phyloP scores from a whole-genome alignment of 2,329 filamentous ascomycete species.

The Diplocarpon rosae region DNA sequence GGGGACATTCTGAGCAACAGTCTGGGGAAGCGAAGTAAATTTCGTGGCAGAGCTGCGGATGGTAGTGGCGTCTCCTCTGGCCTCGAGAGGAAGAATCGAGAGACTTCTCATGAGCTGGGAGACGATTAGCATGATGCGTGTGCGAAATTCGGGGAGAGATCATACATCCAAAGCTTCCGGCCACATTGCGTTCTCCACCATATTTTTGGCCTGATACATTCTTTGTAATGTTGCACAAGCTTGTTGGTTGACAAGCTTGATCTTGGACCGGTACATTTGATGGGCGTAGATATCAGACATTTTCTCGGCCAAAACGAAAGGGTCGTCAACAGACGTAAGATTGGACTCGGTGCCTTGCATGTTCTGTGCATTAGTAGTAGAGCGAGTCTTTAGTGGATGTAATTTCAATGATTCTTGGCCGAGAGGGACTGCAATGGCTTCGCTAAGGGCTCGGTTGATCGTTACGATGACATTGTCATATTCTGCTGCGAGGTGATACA shows the following conservation, averaged over 20 bases:
- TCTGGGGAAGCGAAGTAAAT: slow-evolving; percentile 67
- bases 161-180: slow-evolving; percentile 54
- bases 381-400: slow-evolving; percentile 38
- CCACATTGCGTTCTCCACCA: slow-evolving; percentile 48
- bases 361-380: slow-evolving; percentile 8
- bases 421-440: slow-evolving; percentile 77
- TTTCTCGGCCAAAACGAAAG: slow-evolving; percentile 48
- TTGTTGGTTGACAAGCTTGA: slow-evolving; percentile 45
- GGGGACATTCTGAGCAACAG: slow-evolving; percentile 80
- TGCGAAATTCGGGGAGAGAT: slow-evolving; percentile 15
- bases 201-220: slow-evolving; percentile 48
- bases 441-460: slow-evolving; percentile 79
- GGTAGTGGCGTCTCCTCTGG: slow-evolving; percentile 60
- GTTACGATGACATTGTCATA: slow-evolving; percentile 91
- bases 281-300: slow-evolving; percentile 53
- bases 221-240: slow-evolving; percentile 47
- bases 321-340: slow-evolving; percentile 57
- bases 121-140: slow-evolving; percentile 16
- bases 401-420: slow-evolving; percentile 68
- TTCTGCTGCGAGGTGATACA: slow-evolving; percentile 90
- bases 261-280: slow-evolving; percentile 47
- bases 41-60: slow-evolving; percentile 73
- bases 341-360: slow-evolving; percentile 37
- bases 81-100: slow-evolving; percentile 69
- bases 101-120: slow-evolving; percentile 59